Evolutionary conservation across 2,329 filamentous ascomycete species (phyloP).

Genomic region (Xylaria polymorpha): DNA sequence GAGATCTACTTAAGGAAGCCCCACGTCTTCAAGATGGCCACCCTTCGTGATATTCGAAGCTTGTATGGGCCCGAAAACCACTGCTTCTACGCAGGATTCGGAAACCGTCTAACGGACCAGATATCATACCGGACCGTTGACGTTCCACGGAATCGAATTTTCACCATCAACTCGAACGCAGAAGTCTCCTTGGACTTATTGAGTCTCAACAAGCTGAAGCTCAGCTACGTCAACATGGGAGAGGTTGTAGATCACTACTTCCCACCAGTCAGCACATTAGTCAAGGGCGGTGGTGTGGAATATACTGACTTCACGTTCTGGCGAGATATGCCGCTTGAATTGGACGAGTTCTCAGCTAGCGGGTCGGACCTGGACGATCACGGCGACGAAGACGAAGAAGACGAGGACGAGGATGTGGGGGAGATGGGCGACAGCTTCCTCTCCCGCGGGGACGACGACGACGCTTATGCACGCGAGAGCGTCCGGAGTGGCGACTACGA

Average conservation of each 20-base stretch:
- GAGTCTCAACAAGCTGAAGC: constrained; percentile 92
- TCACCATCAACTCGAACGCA: constrained; percentile 98
- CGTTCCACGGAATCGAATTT: constrained; percentile 92
- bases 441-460: constrained; percentile 53
- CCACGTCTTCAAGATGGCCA: constrained; percentile 99
- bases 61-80: constrained; percentile 81
- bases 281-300: constrained; percentile 90
- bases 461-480: constrained; percentile 57
- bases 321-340: constrained; percentile 83
- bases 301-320: constrained; percentile 98
- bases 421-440: constrained; percentile 59
- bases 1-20: constrained; percentile 97
- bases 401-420: constrained; percentile 58
- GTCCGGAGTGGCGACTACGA: constrained; percentile 58
- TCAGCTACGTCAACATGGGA: constrained; percentile 95
- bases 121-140: constrained; percentile 96
- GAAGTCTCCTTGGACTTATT: constrained; percentile 93
- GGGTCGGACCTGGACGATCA: constrained; percentile 61
- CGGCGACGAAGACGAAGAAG: constrained; percentile 58
- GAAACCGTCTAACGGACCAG: constrained; percentile 95
- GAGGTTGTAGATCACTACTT: constrained; percentile 99
- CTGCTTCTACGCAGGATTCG: constrained; percentile 97
- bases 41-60: constrained; percentile 90
- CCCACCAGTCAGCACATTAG: constrained; percentile 86
- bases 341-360: constrained; percentile 89